Base-by-base conservation (phyloP, 2,329 filamentous ascomycete species). In the Aspergillus puulaauensis region DNA sequence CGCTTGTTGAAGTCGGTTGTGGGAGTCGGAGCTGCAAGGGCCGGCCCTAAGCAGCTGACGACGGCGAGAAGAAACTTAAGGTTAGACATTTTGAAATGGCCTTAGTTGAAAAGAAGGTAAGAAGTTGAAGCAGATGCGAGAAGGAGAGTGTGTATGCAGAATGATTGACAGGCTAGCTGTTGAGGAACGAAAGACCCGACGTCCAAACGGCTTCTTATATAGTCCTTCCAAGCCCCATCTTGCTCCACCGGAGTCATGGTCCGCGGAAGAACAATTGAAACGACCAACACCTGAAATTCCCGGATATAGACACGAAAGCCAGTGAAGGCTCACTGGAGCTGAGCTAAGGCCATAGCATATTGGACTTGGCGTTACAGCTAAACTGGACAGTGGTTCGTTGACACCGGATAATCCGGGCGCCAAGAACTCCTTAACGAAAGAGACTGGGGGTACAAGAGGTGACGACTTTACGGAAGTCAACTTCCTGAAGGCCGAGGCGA, bases 1-100 rank as follows among this genome's bases (percentile, higher is more conserved):
- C 69, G 67, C 62, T 71, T 72, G 37, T 54, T 62, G n/a, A 64
- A 23, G 14, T 45, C 47, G 27, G 39, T 61, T 35, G 66, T 65
- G 15, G 52, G 52, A 37, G 68, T 68, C n/a, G 69, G 69, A 40
- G 61, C 67, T 55, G 63, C 67, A 37, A 70, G 59, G 39, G 62
- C 67, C 41, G 66, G 59, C 47, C 63, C 64, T 51, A 71, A 61
- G 56, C 60, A 61, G 43, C 65, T 61, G 27, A 63, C 58, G 24
- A 64, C 62, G 12, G 66, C 65, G 52, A 66, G 47, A 27, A 69
- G 55, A 27, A 58, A 59, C 57, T 67, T 69, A 50, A 67, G 58
- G 56, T 66, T 67, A 46, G 61, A 54, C 68, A 69, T 70, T 50
- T 21, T 57, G 48, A 46, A 55, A 31, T 17, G 39, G 45, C 27